Evolutionary conservation across 108 stramenopile genomes (phyloP), one percentile per base, ranked within the genome.

Genomic region (Thalassiosira profunda): DNA sequence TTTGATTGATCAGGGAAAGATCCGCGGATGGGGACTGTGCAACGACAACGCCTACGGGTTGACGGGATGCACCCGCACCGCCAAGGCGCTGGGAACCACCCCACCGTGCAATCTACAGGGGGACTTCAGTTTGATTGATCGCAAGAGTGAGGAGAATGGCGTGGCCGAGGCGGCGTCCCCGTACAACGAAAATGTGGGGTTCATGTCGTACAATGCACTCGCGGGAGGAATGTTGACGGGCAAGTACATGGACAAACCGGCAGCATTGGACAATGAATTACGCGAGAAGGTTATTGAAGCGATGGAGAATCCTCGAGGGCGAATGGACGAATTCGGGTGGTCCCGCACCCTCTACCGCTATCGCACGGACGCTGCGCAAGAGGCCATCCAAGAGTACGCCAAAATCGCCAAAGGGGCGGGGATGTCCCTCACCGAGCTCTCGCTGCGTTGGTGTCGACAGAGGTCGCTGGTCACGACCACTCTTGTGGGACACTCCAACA

Each of bases 21-120:
- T 96, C 51, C 78, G 92, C 5, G 88, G 92, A 25, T 94, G 91
- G 91, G 95, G 95, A 28, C 55, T 94, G 17, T 96, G 92, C 71
- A 96, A 96, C 70, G 95, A 96, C 75, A 92, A 92, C 74, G 88
- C 95, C 8, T 93, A 92, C 45, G 95, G 95, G 9, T 58, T 96
- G n/a, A 84, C 92, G 10, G 91, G 80, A 1, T 91, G 91, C 51
- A 84, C 87, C 10, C 66, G 84, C 12, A 91, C 95, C 1, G 92
- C 95, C 14, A 87, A 84, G 52, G 61, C 60, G 5, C 68, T 96
- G 37, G 92, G 92, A 11, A 83, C 87, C 18, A 91, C 92, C 5
- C 90, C 91, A 46, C 95, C 92, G 7, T 85, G 83, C 64, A 77
- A 83, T 8, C 80, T 96, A 37, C 91, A 96, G 79, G 91, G 89